Base-by-base conservation (phyloP, 805 yeast species). In the Lipomyces yamanashiensis region DNA sequence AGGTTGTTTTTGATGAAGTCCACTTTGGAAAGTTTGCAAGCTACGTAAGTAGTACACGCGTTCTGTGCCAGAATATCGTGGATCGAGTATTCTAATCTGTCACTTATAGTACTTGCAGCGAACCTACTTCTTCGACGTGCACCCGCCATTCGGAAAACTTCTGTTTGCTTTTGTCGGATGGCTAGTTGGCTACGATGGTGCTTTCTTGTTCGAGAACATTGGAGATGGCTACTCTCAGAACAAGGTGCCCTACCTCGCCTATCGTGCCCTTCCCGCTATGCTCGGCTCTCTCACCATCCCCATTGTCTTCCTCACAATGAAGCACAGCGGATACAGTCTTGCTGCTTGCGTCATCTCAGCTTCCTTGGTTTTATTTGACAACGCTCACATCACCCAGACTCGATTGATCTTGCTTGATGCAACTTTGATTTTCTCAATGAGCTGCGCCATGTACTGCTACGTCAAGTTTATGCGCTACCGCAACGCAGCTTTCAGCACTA, bases 111-210 rank as follows among this genome's bases (percentile, higher is more conserved):
- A 93, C 76, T 78, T 93, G 64, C 89, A 93, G 76, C 83, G 97
- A 67, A 88, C 97, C 0, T 95, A 90, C 76, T 95, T 91, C 76
- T 95, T 95, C 73, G 99, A 95, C 77, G 85, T 95, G 58, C 99
- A 95, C 78, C 99, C 99, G 9, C 99, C 99, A 23, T 90, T 95
- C 76, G 99, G 97, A 59, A 95, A 95, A 76, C 81, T 95, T 75
- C 81, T 92, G 70, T 90, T 93, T 77, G 98, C 98, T 0, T 82
- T 87, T 63, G 90, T 88, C 45, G 99, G 99, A 49, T 91, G 87
- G 81, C 71, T 95, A 28, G 85, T 88, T 57, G 97, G 98, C 2
- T 95, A 90, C 75, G 86, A 88, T 72, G 99, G 99, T n/a, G 76
- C 83, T 12, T 95, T 92, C 81, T 90, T 92, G 76, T 95, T 93